These are phyloP conservation scores for Entomophthora muscae DNA, from an alignment of 371 early-diverging fungal species.

Conservation along the genomic window DNA sequence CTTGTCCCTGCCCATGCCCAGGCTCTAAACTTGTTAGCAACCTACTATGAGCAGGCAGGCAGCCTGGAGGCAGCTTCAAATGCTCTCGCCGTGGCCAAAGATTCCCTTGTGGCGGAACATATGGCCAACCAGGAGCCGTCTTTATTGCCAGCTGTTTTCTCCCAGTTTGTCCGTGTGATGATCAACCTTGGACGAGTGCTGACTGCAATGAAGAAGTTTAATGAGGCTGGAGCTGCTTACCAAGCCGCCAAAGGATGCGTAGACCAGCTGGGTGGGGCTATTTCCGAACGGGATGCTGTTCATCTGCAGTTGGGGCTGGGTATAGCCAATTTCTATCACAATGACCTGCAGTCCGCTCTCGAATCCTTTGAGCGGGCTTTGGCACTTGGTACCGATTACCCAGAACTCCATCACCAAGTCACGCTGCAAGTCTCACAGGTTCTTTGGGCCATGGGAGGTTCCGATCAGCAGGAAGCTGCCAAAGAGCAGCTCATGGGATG, in stretches of 20 bases:
- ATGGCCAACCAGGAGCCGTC: background rate
- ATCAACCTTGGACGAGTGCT: constrained; percentile 38
- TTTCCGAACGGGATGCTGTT: constrained; percentile 12
- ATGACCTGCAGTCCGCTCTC: constrained; percentile 44
- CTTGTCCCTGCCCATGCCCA: constrained; percentile 12
- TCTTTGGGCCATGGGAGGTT: constrained; percentile 67
- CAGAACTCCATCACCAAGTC: constrained; percentile 32
- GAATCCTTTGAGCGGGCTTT: constrained; percentile 51
- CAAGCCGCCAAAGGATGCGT: constrained; percentile 7
- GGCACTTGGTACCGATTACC: constrained; percentile 24
- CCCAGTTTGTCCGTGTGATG: constrained; percentile 14
- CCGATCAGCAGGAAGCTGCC: constrained; percentile 55
- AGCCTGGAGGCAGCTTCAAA: background rate
- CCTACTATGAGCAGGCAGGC: background rate
- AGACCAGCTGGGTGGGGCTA: constrained; percentile 12
- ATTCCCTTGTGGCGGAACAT: background rate
- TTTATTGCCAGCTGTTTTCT: constrained; percentile 7
- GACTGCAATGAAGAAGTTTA: constrained; percentile 29
- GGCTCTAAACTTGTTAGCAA: constrained; percentile 5
- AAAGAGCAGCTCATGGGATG: constrained; percentile 51
- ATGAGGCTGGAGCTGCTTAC: constrained; percentile 27
- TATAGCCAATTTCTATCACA: constrained; percentile 52
- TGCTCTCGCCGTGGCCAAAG: background rate
- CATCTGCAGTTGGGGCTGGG: constrained; percentile 50
- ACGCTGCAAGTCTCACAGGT: constrained; percentile 62